Conservation (phyloP, 2,329 filamentous ascomycete genomes). For the Karstenula rhodostoma region DNA sequence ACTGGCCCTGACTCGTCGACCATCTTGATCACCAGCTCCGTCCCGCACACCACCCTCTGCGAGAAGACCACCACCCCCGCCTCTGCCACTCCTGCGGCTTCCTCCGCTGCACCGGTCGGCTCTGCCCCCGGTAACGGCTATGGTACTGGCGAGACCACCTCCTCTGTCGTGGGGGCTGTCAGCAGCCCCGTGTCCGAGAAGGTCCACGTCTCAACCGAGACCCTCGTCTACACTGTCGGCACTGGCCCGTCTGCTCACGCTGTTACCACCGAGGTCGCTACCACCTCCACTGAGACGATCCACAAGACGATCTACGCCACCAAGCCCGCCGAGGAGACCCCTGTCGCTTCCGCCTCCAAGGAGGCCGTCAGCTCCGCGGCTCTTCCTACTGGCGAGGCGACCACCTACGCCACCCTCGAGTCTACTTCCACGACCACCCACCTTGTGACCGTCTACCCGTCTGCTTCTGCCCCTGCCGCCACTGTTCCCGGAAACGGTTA, state of each 20-base stretch:
- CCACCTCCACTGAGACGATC: slow-evolving; percentile 42
- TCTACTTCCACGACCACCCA: slow-evolving; percentile 47
- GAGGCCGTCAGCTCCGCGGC: not conserved
- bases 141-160: slow-evolving; percentile 3
- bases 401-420: slow-evolving; percentile 39
- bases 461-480: not conserved
- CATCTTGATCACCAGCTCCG: slow-evolving; percentile 49
- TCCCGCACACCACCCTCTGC: slow-evolving; percentile 55
- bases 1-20: slow-evolving; percentile 46
- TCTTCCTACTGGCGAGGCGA: slow-evolving; percentile 15
- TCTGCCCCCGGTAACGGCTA: slow-evolving; percentile 1
- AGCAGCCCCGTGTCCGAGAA: slow-evolving; percentile 36
- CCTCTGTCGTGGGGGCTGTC: slow-evolving; percentile 11
- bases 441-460: slow-evolving; percentile 45
- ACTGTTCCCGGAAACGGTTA: not conserved
- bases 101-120: not conserved
- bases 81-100: slow-evolving; percentile 12
- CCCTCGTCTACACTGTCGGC: slow-evolving; percentile 53
- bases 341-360: slow-evolving; percentile 9
- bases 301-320: slow-evolving; percentile 42
- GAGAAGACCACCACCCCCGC: slow-evolving; percentile 26
- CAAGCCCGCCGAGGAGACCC: slow-evolving; percentile 4
- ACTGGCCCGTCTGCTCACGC: slow-evolving; percentile 52
- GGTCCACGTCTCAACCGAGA: slow-evolving; percentile 49
- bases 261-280: slow-evolving; percentile 49